Conservation (phyloP, 257 asterid species). For the Solanum dulcamara region DNA sequence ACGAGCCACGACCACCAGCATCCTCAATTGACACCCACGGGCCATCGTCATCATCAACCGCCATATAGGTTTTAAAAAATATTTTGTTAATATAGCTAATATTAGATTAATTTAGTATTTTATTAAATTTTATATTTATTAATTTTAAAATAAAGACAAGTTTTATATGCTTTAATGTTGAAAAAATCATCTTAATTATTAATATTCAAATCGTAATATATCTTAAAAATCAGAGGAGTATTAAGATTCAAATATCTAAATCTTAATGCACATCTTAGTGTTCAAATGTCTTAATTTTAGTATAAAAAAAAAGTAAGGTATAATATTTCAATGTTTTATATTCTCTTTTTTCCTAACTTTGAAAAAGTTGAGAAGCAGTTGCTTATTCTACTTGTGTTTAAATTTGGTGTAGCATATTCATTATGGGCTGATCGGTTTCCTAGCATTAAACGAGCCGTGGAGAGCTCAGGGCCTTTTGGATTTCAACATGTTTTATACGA, state of each 20-base stretch:
- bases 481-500: not conserved
- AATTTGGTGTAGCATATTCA: conserved; percentile 42
- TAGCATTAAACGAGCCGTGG: conserved; percentile 36
- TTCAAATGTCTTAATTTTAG: not conserved
- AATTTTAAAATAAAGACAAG: not conserved
- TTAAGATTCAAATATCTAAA: not conserved
- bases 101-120: not conserved
- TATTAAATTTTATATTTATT: not conserved
- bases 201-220: not conserved
- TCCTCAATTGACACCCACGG: not conserved
- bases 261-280: not conserved
- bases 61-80: not conserved
- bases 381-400: not conserved
- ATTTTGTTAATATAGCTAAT: not conserved
- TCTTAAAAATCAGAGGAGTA: not conserved
- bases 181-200: not conserved
- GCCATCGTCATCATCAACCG: not conserved
- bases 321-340: not conserved
- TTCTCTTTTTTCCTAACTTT: not conserved
- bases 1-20: not conserved
- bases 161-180: not conserved
- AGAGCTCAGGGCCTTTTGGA: conserved; percentile 15
- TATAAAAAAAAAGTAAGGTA: not conserved
- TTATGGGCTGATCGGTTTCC: conserved; percentile 66
- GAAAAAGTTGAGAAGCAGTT: not conserved